Evolutionary conservation across 108 stramenopile genomes (phyloP).

Genomic region (Discostella stelligeroides): DNA sequence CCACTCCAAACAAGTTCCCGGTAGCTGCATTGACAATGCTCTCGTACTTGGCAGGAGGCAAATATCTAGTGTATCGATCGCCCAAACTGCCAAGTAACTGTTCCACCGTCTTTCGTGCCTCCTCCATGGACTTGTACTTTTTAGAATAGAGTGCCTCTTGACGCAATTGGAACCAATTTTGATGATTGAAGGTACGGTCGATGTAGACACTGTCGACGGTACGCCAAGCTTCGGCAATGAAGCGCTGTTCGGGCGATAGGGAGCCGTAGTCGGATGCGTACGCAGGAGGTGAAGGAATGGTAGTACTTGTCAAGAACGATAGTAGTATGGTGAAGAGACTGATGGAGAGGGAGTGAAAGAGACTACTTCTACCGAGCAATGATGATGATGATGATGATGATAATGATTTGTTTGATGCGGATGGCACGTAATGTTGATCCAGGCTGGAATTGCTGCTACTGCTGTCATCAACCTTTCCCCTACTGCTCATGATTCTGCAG

Average conservation of each 20-base stretch:
- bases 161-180: conserved; percentile 92
- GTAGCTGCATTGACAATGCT: conserved; percentile 87
- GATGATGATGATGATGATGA: too few species aligned
- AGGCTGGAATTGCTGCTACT: too few species aligned
- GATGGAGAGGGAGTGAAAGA: too few species aligned
- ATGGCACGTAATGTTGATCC: too few species aligned
- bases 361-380: too few species aligned
- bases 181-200: conserved; percentile 93
- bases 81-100: conserved; percentile 76
- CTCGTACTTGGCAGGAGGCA: conserved; percentile 92
- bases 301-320: too few species aligned
- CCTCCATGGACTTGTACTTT: conserved; percentile 79
- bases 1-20: conserved; percentile 81
- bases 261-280: conserved; percentile 65
- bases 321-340: too few species aligned
- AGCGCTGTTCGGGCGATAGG: conserved; percentile 74
- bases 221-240: conserved; percentile 87
- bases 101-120: conserved; percentile 68
- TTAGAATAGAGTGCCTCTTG: conserved; percentile 66
- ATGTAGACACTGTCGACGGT: conserved; percentile 83
- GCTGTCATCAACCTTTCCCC: too few species aligned
- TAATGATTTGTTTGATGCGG: too few species aligned
- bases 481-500: too few species aligned
- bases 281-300: conserved; percentile 23
- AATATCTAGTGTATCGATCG: conserved; percentile 94